A percentile compares a stretch with the other conserved stretches of the same genome.
Conservation (phyloP, 768 basidiomycete genomes). For the Leccinellum albellum region DNA sequence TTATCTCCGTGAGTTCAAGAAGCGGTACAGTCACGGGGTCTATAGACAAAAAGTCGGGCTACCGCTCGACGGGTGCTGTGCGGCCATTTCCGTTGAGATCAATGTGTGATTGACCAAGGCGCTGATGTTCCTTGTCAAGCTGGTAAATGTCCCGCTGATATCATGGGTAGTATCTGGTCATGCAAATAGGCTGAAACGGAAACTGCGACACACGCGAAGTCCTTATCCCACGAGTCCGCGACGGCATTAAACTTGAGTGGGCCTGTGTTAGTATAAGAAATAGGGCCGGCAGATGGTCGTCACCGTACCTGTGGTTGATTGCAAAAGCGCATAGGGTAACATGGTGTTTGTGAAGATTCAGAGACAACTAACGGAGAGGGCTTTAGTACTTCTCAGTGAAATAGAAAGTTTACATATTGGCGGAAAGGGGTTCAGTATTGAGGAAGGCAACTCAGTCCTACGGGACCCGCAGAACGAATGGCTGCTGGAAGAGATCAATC, state of each 20-base stretch:
- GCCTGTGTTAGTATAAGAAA: neutral
- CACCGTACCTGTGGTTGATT: conserved; percentile 37
- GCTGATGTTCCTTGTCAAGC: conserved; percentile 68
- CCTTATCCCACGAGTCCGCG: conserved; percentile 90
- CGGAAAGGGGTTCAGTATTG: no score
- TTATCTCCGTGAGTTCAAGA: neutral
- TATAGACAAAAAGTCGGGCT: neutral
- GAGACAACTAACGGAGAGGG: conserved; percentile 1
- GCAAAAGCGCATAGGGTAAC: conserved; percentile 13
- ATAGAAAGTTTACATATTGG: no score
- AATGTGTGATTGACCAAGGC: neutral
- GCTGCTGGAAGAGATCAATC: no score
- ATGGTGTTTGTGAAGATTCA: no score
- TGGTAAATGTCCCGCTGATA: conserved; percentile 78
- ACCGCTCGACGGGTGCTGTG: neutral
- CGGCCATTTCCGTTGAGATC: neutral
- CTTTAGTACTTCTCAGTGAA: no score
- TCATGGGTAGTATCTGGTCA: conserved; percentile 59
- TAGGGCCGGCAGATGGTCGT: neutral
- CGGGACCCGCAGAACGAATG: no score
- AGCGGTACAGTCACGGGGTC: neutral
- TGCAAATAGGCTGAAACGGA: neutral
- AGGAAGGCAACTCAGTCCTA: no score
- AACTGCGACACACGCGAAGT: conserved; percentile 66
- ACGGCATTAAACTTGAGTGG: conserved; percentile 87